Percentiles rank a stretch among this genome's conserved stretches.
phyloP scores from a whole-genome alignment of 169 alveolate species.

The Eimeria necatrix region DNA sequence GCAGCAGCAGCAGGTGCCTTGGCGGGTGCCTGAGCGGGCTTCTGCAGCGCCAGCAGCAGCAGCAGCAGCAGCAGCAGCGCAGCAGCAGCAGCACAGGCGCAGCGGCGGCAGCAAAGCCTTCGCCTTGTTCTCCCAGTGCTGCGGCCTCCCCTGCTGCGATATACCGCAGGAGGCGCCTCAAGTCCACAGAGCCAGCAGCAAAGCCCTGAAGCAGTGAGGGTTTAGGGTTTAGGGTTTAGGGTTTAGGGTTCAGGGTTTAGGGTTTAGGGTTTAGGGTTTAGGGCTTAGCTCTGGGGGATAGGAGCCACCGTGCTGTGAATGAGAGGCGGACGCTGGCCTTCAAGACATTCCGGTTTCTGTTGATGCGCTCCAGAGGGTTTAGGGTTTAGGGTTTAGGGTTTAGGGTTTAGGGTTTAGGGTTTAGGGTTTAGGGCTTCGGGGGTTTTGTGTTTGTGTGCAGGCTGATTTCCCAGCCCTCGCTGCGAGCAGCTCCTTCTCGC shows the following conservation, averaged over 20 bases:
- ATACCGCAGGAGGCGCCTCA: background rate
- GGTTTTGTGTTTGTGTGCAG: background rate
- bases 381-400: too few relatives aligned
- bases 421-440: background rate
- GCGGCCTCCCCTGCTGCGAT: constrained; percentile 22
- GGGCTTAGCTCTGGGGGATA: too few relatives aligned
- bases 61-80: background rate
- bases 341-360: too few relatives aligned
- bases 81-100: background rate
- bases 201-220: background rate
- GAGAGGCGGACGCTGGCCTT: too few relatives aligned
- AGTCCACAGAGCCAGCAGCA: background rate
- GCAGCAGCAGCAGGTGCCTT: constrained; percentile 34
- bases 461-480: background rate
- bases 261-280: background rate
- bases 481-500: background rate
- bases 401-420: background rate
- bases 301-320: too few relatives aligned
- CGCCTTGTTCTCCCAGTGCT: background rate
- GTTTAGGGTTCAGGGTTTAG: background rate
- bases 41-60: too few relatives aligned
- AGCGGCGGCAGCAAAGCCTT: background rate
- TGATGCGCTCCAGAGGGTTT: too few relatives aligned
- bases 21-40: background rate
- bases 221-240: too few relatives aligned